These are phyloP conservation scores for Marasmius oreades DNA, from an alignment of 1,284 basidiomycete species.

Conservation along the genomic window DNA sequence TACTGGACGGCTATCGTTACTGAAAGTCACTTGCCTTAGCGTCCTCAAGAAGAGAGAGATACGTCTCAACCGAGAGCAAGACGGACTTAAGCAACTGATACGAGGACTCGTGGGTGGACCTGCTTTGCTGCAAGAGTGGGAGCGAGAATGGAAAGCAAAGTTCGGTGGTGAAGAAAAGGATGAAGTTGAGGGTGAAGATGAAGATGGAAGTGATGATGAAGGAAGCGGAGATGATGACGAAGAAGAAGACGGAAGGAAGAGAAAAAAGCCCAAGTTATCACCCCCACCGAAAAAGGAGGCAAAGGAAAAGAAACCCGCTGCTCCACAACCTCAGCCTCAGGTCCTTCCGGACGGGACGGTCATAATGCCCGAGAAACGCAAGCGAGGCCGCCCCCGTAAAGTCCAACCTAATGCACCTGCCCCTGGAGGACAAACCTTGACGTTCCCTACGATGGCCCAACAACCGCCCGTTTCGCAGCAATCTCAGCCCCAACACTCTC, in stretches of 20 bases:
- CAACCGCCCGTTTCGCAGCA: conserved; percentile 13
- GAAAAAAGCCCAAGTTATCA: conserved; percentile 53
- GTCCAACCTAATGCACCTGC: conserved; percentile 18
- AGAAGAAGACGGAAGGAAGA: conserved; percentile 46
- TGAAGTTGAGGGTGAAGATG: conserved; percentile 56
- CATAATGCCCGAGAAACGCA: conserved; percentile 65
- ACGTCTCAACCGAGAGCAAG: conserved; percentile 68
- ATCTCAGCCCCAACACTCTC: conserved; percentile 31
- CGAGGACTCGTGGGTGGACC: conserved; percentile 68
- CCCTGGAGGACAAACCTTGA: background rate
- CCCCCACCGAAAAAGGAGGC: conserved; percentile 26
- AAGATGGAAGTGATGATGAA: conserved; percentile 49
- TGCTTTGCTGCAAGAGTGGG: conserved; percentile 68
- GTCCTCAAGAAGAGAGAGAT: conserved; percentile 73
- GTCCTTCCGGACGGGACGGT: conserved; percentile 15
- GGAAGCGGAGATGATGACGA: conserved; percentile 53
- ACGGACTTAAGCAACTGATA: conserved; percentile 65
- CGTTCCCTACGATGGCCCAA: conserved; percentile 13
- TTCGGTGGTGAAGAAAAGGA: conserved; percentile 77
- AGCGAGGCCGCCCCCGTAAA: conserved; percentile 73
- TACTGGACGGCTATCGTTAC: background rate
- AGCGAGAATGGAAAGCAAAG: conserved; percentile 62
- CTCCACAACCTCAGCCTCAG: conserved; percentile 17
- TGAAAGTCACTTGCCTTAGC: conserved; percentile 26
- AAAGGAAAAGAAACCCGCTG: conserved; percentile 30